Percentiles rank a stretch among this genome's conserved stretches.
These are phyloP conservation scores for Schizosaccharomyces versatilis DNA, from an alignment of 1,139 yeast genomes.

Conservation along the genomic window DNA sequence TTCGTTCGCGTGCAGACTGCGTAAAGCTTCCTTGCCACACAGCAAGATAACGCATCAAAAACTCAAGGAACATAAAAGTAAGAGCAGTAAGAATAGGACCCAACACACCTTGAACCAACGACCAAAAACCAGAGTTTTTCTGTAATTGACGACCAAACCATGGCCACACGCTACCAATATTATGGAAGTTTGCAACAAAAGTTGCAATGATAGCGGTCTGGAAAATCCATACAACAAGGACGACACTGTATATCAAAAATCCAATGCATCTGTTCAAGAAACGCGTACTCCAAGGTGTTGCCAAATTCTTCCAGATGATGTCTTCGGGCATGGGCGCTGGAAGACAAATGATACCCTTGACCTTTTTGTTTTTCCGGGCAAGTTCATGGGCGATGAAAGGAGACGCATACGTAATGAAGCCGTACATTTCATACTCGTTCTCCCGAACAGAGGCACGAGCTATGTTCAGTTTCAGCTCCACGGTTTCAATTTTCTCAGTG, in stretches of 20 bases:
- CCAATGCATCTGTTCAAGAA: conserved; percentile 20
- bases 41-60: conserved; percentile 21
- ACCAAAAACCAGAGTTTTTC: conserved; percentile 17
- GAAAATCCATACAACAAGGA: conserved; percentile 22
- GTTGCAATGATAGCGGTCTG: conserved; percentile 25
- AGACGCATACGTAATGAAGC: conserved; percentile 20
- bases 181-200: conserved; percentile 20
- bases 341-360: conserved; percentile 5
- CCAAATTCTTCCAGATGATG: conserved; percentile 22
- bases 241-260: conserved; percentile 17
- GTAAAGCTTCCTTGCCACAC: conserved; percentile 23
- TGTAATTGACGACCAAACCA: conserved; percentile 18
- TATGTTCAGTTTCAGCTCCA: conserved; percentile 16
- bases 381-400: conserved; percentile 12
- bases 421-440: conserved; percentile 19
- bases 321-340: conserved; percentile 22
- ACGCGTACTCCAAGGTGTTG: conserved; percentile 17
- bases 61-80: conserved; percentile 21
- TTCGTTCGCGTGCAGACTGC: conserved; percentile 21
- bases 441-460: conserved; percentile 15
- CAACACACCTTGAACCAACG: conserved; percentile 23
- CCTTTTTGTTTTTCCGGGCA: conserved; percentile 5
- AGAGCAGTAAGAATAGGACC: conserved; percentile 21
- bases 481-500: conserved; percentile 13
- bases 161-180: conserved; percentile 20